phyloP scores from a whole-genome alignment of 177 flowering plant species.

The Vitis hybrid region DNA sequence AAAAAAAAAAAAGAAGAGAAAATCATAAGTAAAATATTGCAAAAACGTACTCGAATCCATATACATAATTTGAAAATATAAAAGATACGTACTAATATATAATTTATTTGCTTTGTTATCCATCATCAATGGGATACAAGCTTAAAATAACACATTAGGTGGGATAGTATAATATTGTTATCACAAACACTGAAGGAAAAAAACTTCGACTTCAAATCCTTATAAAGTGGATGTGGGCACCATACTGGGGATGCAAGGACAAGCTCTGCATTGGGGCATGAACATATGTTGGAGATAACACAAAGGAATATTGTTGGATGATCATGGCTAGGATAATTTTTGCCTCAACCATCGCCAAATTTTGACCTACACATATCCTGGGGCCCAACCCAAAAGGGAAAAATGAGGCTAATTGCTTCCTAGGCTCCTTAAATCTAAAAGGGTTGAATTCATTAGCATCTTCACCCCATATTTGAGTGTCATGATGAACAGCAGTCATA shows the following conservation, averaged over 20 bases:
- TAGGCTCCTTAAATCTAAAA: conserved; percentile 38
- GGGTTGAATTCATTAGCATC: conserved; percentile 73
- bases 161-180: no score
- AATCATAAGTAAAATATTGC: no score
- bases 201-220: conserved; percentile 11
- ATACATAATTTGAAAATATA: no score
- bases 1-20: no score
- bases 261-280: conserved; percentile 49
- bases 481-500: conserved; percentile 58
- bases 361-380: conserved; percentile 67
- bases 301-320: conserved; percentile 33
- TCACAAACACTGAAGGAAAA: no score
- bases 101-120: no score
- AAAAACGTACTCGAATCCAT: no score
- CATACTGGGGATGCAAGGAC: conserved; percentile 43
- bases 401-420: conserved; percentile 52
- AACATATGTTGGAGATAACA: conserved; percentile 59
- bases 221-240: conserved; percentile 34
- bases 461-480: conserved; percentile 61
- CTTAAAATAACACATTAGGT: no score
- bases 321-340: conserved; percentile 56
- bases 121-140: no score
- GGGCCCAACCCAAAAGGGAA: conserved; percentile 75
- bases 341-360: conserved; percentile 54
- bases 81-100: no score